Evolutionary conservation across 306 rosid genomes (phyloP), one percentile per base, ranked within the genome.

Genomic region (Acacia crassicarpa): DNA sequence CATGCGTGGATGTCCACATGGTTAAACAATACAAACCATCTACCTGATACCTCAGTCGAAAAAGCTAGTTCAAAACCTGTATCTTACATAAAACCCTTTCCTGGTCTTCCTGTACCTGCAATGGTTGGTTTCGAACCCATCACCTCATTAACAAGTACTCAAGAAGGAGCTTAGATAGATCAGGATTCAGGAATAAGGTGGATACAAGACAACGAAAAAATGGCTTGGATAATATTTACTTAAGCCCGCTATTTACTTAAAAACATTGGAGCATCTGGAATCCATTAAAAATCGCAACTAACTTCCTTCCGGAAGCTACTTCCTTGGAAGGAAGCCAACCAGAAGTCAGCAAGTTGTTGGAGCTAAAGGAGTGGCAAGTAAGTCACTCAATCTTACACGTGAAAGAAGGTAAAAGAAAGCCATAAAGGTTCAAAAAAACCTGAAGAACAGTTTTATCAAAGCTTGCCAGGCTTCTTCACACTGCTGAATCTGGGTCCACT

Each of bases 401-500:
- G 22, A 44, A 71, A 22, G 38, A 14, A 71, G 49, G 56, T 22
- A 22, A 44, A 45, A 22, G 43, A 23, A 6, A 45, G 3, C 38
- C 58, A 62, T 67, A 78, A 62, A 80, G 48, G 40, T 59, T 68
- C 59, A 62, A 35, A 58, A 22, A 72, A 73, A 23, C 67, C 76
- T 75, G 66, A 75, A 74, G 40, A 3, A 76, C 63, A 66, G 69
- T 40, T 49, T 76, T 9, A 74, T 35, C 69, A 73, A 56, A 80
- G 83, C 87, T 87, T 85, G 86, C 91, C 59, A 79, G 75, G 76
- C 65, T 75, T 80, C 74, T 66, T 92, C 87, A 92, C 56, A 86
- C 91, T 51, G 83, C 89, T 80, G 87, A 84, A 69, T 85, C 93
- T 53, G 94, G 93, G 81, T 91, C 96, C 75, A 91, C 87, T 8